Evolutionary conservation across 495 filamentous ascomycete species (phyloP), one percentile per base, ranked within the genome.

Genomic region (Neurospora terricola): DNA sequence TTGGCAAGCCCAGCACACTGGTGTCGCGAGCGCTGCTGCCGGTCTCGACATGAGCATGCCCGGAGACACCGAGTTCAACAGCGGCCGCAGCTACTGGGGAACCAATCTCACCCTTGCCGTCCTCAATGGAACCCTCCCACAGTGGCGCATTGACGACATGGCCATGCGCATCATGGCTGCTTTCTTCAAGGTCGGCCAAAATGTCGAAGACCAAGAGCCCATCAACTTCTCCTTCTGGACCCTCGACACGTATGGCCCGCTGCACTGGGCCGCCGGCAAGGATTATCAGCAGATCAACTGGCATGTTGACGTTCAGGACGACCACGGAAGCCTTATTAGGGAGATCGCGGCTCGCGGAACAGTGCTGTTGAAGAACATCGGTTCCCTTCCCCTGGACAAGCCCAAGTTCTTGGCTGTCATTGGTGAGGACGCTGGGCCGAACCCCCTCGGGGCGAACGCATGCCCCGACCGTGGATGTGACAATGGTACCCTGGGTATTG

Each of bases 41-140:
- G 96, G 96, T 71, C 82, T 98, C 68, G 95, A 99, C 78, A 96
- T 97, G 94, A 88, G 90, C 11, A 98, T 98, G 94, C 94, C 96
- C 45, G 95, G 96, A 73, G 96, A 99, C 77, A 88, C 90, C 8
- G 72, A 79, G 40, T 95, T 97, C 80, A 86, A 91, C 77, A 89
- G 86, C 34, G 92, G 90, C 30, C 82, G 83, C 68, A 91, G 92
- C 30, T 97, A 86, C 85, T 98, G 91, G 91, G 95, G 95, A 16
- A 82, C 90, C 36, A 98, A 97, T 81, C 86, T 98, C 73, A 87
- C 96, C 0, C 80, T 94, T 69, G 91, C 91, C 7, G 91, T 97
- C 10, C 83, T 97, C 72, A 99, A 99, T 78, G 94, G 94, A 23
- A 96, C 94, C 2, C 85, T 97, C 66, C 95, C 96, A 0, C 89